Conservation (phyloP, 2,329 filamentous ascomycete species). For the Gyromitra esculenta region DNA sequence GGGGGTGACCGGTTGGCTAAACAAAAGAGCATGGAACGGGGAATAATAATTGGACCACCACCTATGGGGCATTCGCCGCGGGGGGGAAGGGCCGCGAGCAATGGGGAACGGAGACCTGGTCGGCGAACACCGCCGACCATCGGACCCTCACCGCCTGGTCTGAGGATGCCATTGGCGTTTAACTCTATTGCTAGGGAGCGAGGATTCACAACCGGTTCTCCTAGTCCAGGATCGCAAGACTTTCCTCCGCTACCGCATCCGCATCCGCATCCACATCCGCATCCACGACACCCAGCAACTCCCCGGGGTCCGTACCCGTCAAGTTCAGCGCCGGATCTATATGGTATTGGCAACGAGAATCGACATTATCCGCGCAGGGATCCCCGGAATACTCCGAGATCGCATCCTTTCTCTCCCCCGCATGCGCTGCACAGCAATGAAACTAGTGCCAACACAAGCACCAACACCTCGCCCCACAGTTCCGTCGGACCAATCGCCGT, state of each 20-base stretch:
- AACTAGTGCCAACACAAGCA: constrained; percentile 49
- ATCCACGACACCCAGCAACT: constrained; percentile 37
- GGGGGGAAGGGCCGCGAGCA: constrained; percentile 44
- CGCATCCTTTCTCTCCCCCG: constrained; percentile 46
- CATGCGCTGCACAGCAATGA: constrained; percentile 50
- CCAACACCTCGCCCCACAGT: constrained; percentile 53
- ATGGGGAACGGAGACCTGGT: constrained; percentile 47
- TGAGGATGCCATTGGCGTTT: constrained; percentile 55
- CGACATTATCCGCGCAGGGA: constrained; percentile 48
- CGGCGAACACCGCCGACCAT: constrained; percentile 41
- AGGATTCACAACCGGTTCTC: constrained; percentile 52
- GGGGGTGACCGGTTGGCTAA: constrained; percentile 50
- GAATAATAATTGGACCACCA: constrained; percentile 49
- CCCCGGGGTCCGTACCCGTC: constrained; percentile 44
- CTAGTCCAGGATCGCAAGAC: constrained; percentile 39
- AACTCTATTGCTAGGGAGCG: constrained; percentile 53
- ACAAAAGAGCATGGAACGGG: constrained; percentile 54
- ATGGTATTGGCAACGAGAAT: constrained; percentile 49
- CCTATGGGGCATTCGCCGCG: constrained; percentile 40
- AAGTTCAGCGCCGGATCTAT: constrained; percentile 49
- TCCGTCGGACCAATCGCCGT: constrained; percentile 42
- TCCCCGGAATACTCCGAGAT: constrained; percentile 46
- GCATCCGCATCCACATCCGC: too few species aligned
- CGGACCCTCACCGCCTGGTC: constrained; percentile 40
- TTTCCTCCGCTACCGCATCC: constrained; percentile 42